phyloP scores from a whole-genome alignment of 257 asterid species.

The Solanum appendiculatum region DNA sequence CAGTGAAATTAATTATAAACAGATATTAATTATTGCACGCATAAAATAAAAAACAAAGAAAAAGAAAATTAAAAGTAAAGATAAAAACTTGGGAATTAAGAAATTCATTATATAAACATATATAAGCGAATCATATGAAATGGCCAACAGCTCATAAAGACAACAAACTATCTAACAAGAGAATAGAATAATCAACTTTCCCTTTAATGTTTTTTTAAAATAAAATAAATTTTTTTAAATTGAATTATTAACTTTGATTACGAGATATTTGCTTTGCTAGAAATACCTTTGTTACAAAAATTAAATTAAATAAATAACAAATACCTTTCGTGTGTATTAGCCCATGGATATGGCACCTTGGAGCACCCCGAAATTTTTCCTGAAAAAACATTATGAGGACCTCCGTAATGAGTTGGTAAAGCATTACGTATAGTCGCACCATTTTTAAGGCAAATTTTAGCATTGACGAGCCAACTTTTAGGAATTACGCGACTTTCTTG shows the following conservation, averaged over 20 bases:
- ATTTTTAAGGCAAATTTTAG: no score
- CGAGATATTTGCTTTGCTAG: not conserved
- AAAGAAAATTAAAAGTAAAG: not conserved
- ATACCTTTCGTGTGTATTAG: no score
- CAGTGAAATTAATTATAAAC: no score
- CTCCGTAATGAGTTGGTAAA: no score
- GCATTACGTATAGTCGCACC: no score
- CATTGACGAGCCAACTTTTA: no score
- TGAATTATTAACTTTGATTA: not conserved
- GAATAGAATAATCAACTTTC: not conserved
- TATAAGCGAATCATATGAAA: not conserved
- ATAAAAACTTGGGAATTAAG: not conserved
- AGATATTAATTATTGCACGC: no score
- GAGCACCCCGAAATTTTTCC: no score
- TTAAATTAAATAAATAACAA: not conserved
- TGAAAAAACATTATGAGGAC: no score
- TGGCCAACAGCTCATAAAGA: not conserved
- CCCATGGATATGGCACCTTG: no score
- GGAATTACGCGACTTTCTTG: no score
- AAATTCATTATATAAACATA: not conserved
- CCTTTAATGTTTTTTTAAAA: not conserved
- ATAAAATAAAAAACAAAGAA: no score
- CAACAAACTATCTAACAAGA: not conserved
- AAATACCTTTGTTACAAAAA: not conserved
- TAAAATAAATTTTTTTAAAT: not conserved